Evolutionary conservation across 768 basidiomycete genomes (phyloP).

Genomic region (Lanmaoa rubissima): DNA sequence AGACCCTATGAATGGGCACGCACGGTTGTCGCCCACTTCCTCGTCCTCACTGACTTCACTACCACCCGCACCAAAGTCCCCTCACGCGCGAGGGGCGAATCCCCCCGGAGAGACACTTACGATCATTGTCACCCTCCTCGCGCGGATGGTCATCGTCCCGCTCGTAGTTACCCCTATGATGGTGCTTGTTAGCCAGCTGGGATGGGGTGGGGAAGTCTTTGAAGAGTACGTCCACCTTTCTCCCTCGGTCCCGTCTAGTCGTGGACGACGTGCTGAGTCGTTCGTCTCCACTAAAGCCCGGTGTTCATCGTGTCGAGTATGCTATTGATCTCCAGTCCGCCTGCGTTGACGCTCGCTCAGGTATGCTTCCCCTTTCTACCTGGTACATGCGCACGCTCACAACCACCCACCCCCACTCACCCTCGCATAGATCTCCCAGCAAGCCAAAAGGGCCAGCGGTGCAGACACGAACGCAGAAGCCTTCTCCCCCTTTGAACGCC

Average conservation of each 20-base stretch:
- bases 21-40: not conserved
- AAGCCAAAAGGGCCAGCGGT: not conserved
- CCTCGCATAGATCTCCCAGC: conserved; percentile 22
- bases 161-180: conserved; percentile 75
- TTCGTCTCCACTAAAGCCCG: conserved; percentile 48
- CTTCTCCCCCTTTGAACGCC: conserved; percentile 64
- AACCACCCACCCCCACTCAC: too few species aligned
- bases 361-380: conserved; percentile 23
- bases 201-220: conserved; percentile 45
- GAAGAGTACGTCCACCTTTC: conserved; percentile 62
- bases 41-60: not conserved
- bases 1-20: not conserved
- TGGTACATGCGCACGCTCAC: not conserved
- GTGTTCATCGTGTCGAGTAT: conserved; percentile 86
- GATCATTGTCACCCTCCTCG: conserved; percentile 75
- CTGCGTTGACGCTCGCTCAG: conserved; percentile 70
- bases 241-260: not conserved
- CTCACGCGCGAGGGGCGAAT: conserved; percentile 5
- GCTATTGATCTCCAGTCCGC: conserved; percentile 78
- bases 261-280: not conserved
- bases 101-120: conserved; percentile 75
- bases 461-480: not conserved
- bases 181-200: conserved; percentile 56
- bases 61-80: too few species aligned
- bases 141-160: conserved; percentile 87